phyloP scores from a whole-genome alignment of 441 rosid species.

The Gossypium davidsonii region DNA sequence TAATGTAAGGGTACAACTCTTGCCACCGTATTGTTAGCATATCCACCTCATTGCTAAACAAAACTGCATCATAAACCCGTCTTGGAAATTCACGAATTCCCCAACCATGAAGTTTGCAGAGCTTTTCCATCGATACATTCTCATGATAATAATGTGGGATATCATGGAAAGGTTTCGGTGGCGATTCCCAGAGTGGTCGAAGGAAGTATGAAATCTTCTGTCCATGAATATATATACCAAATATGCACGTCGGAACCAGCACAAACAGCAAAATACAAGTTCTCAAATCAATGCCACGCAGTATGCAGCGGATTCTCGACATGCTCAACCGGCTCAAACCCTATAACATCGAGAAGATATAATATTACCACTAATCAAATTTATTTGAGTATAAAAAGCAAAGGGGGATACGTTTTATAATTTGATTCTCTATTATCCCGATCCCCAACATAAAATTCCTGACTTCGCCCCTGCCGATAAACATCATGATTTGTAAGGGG shows the following conservation, averaged over 20 bases:
- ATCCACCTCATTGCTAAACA: constrained; percentile 80
- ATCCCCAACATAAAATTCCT: too few relatives aligned
- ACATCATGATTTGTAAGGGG: background rate
- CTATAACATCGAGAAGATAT: constrained; percentile 28
- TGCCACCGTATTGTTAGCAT: constrained; percentile 72
- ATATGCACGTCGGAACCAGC: constrained; percentile 63
- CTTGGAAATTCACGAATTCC: constrained; percentile 71
- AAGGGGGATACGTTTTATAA: background rate
- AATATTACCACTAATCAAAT: background rate
- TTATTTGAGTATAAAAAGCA: background rate
- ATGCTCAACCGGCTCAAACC: constrained; percentile 57
- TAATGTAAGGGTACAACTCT: constrained; percentile 72
- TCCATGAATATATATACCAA: constrained; percentile 71
- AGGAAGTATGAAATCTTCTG: constrained; percentile 83
- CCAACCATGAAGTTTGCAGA: constrained; percentile 93
- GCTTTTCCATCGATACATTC: constrained; percentile 62
- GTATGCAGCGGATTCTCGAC: constrained; percentile 69
- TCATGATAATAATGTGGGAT: constrained; percentile 80
- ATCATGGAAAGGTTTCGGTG: constrained; percentile 71
- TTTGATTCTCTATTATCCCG: background rate
- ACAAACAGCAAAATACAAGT: constrained; percentile 49
- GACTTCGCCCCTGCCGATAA: background rate
- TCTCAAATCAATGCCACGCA: constrained; percentile 63
- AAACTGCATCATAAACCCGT: constrained; percentile 76
- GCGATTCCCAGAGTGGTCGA: constrained; percentile 83